Conservation (phyloP, 2,329 filamentous ascomycete genomes). For the Trichoderma sp. region DNA sequence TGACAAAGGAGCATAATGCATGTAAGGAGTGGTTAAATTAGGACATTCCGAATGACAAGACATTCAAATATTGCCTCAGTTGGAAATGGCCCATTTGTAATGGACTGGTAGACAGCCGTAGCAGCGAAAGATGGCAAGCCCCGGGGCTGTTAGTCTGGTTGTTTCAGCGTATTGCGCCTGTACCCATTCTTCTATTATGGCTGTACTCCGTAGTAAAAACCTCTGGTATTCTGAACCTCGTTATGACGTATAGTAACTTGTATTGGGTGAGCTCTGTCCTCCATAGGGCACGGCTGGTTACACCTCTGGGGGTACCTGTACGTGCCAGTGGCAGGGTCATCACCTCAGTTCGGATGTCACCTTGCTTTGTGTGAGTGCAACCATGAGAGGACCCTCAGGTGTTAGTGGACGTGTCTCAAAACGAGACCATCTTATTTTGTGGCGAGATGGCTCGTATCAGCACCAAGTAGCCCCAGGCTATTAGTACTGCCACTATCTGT, state of each 20-base stretch:
- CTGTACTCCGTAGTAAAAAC: background rate
- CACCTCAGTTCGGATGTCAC: constrained; percentile 15
- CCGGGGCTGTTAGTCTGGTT: background rate
- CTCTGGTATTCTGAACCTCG: background rate
- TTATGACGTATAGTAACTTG: background rate
- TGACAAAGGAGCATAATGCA: background rate
- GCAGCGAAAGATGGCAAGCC: background rate
- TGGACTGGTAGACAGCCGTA: background rate
- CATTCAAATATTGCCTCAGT: background rate
- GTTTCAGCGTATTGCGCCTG: background rate
- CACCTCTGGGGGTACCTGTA: background rate
- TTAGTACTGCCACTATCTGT: constrained; percentile 14
- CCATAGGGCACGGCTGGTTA: background rate
- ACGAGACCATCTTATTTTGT: background rate
- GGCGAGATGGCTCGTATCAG: constrained; percentile 7
- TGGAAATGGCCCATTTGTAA: background rate
- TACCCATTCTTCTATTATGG: background rate
- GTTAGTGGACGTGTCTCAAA: background rate
- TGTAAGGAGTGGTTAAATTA: background rate
- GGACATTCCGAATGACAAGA: background rate
- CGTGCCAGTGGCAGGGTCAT: background rate
- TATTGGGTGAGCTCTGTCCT: background rate
- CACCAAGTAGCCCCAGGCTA: constrained; percentile 7
- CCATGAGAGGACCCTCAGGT: background rate
- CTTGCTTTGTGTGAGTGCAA: constrained; percentile 12